Evolutionary conservation across 208 protist species (phyloP), one percentile per base, ranked within the genome.

Genomic region (Spongospora subterranea): DNA sequence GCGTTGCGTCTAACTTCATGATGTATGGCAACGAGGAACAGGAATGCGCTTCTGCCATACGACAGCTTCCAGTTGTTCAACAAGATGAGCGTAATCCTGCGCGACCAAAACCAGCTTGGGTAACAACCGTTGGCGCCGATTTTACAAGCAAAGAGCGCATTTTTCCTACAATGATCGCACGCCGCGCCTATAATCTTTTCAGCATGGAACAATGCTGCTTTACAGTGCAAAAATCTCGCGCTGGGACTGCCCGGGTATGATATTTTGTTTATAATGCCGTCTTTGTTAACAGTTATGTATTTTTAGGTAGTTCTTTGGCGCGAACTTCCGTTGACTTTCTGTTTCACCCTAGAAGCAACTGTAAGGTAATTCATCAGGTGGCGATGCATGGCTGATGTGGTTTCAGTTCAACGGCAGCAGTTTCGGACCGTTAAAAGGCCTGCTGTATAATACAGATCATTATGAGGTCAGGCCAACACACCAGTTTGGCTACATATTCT

Each of bases 1-100:
- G 96, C n/a, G 91, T 96, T 0, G 95, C 96, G 20, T 96, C 97
- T 90, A 97, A 98, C 93, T 97, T 98, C 88, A 95, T 98, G 65
- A 94, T 98, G 39, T 99, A 98, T 92, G 97, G 97, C 46, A 98
- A 97, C 94, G 40, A 88, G 39, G 46, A 35, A n/a, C 24, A 45
- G 53, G 54, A 64, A 24, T 53, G 76, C 29, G 1, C 64, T 38
- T 13, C 13, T 1, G 17, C 66, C 0, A n/a, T 64, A 32, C 20
- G 6, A 35, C 45, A 71, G 66, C 24, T 53, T 0, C 71, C 71
- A 20, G 71, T 43, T 35, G n/a, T 20, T 13, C 6, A 6, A 20
- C 35, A 29, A 46, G 0, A 32, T 29, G 32, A 0, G 0, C 24
- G 11, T 24, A 17, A 45, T 45, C 13, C 6, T 17, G 29, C 13